Base-by-base conservation (phyloP, 108 stramenopile species). In the Cyclostephanos invisitatus region DNA sequence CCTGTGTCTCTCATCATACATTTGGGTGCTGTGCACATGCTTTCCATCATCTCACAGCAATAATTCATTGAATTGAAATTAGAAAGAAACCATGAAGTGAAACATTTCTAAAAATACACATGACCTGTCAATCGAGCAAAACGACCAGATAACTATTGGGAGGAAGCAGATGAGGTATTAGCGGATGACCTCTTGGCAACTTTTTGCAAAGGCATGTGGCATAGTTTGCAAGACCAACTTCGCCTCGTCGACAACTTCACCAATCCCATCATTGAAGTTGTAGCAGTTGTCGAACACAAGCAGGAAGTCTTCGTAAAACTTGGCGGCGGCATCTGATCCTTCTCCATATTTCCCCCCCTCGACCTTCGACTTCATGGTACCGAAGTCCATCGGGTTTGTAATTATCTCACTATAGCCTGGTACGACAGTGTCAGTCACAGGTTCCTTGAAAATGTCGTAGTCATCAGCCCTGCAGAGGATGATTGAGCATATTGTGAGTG, bases 261-360 rank as follows among this genome's bases (percentile, higher is more conserved):
- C 86, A 25, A 73, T 80, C 25, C 83, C 85, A 36, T 72, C 82
- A 49, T 92, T 92, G 85, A 89, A 92, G 49, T 72, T 24, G 20
- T 44, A 37, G 49, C 91, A 92, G 67, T 92, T 92, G 50, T 92
- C 89, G 36, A 92, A 88, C 42, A 89, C 84, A 32, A 92, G 85
- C 36, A 85, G 29, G 48, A 90, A 82, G 60, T 92, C 91, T 14
- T 85, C 65, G 64, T 86, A 92, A 5, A 92, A 67, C 35, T 72
- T 83, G 7, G 79, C 68, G 10, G 75, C 74, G 14, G 85, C 89
- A 14, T 78, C 68, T n/a, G 86, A 83, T 38, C 89, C 92, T 46
- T 72, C 53, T 14, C 93, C 93, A 50, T 94, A 94, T 57, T 78
- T 73, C 32, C 88, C 91, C 17, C 81, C 70, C 32, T 85, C 84